phyloP scores from a whole-genome alignment of 108 stramenopile genomes.

The Cyclotella sp. region DNA sequence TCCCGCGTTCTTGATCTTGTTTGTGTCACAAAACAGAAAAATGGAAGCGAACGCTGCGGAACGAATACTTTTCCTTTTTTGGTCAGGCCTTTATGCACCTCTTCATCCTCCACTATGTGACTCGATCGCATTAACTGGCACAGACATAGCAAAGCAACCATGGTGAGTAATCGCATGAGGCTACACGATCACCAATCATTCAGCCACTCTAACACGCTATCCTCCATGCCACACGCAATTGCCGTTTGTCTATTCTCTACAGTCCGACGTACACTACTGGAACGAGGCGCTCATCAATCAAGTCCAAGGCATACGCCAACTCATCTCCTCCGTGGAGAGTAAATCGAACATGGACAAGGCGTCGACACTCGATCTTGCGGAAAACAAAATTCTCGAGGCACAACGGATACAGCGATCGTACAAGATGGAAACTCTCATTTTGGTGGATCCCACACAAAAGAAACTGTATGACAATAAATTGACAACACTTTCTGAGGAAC shows the following conservation, averaged over 20 bases:
- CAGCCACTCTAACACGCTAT: too few species aligned
- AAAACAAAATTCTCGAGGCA: slow-evolving; percentile 67
- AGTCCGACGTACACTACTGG: slow-evolving; percentile 91
- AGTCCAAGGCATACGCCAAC: slow-evolving; percentile 60
- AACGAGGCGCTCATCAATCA: slow-evolving; percentile 80
- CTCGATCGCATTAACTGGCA: too few species aligned
- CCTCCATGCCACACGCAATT: not conserved
- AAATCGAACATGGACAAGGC: slow-evolving; percentile 58
- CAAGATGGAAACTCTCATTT: slow-evolving; percentile 85
- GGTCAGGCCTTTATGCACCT: too few species aligned
- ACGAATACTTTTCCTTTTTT: too few species aligned
- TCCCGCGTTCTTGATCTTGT: too few species aligned
- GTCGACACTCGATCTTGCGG: slow-evolving; percentile 66
- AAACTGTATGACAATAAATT: slow-evolving; percentile 62
- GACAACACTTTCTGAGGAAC: slow-evolving; percentile 57
- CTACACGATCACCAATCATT: too few species aligned
- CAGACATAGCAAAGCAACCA: too few species aligned
- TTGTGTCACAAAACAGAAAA: too few species aligned
- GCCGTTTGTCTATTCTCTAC: not conserved
- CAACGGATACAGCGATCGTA: slow-evolving; percentile 75
- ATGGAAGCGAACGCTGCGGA: too few species aligned
- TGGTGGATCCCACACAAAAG: slow-evolving; percentile 60
- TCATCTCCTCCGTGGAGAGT: slow-evolving; percentile 52
- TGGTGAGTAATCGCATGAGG: too few species aligned
- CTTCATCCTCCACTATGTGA: too few species aligned